A percentile compares a stretch with the other conserved stretches of the same genome.
These are phyloP conservation scores for Trametes meyenii DNA, from an alignment of 768 basidiomycete genomes.

Conservation along the genomic window DNA sequence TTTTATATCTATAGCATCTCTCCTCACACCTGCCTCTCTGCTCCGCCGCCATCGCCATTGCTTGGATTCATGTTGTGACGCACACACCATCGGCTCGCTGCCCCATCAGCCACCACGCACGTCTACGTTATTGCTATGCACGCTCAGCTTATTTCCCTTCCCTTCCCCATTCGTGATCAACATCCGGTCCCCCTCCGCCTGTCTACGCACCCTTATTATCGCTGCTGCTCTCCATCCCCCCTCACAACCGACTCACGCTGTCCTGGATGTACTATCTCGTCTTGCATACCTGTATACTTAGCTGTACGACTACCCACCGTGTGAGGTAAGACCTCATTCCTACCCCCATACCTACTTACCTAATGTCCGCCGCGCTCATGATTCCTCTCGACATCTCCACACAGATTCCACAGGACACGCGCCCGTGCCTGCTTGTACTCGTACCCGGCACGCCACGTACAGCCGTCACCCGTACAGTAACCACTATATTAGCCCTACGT, in stretches of 20 bases:
- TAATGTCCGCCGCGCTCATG: background rate
- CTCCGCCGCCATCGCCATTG: background rate
- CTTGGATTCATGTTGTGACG: too few relatives aligned
- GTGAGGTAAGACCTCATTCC: background rate
- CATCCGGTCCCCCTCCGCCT: background rate
- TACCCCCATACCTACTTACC: background rate
- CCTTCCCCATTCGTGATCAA: background rate
- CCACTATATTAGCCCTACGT: background rate
- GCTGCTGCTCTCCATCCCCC: background rate
- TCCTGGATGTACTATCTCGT: slow-evolving; percentile 8
- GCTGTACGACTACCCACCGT: slow-evolving; percentile 10
- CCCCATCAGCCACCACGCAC: background rate
- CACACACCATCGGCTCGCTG: too few relatives aligned
- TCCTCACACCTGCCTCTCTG: background rate
- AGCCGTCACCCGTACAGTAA: background rate
- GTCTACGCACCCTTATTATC: background rate
- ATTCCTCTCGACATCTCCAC: background rate
- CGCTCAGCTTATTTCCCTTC: background rate
- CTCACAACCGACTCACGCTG: background rate
- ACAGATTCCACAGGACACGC: background rate
- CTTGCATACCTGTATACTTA: slow-evolving; percentile 13
- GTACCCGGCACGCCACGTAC: background rate
- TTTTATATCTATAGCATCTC: slow-evolving; percentile 6
- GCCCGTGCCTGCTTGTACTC: background rate
- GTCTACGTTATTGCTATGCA: slow-evolving; percentile 18